Conservation (phyloP, 1,139 yeast species). For the Suhomyces bokatorum region DNA sequence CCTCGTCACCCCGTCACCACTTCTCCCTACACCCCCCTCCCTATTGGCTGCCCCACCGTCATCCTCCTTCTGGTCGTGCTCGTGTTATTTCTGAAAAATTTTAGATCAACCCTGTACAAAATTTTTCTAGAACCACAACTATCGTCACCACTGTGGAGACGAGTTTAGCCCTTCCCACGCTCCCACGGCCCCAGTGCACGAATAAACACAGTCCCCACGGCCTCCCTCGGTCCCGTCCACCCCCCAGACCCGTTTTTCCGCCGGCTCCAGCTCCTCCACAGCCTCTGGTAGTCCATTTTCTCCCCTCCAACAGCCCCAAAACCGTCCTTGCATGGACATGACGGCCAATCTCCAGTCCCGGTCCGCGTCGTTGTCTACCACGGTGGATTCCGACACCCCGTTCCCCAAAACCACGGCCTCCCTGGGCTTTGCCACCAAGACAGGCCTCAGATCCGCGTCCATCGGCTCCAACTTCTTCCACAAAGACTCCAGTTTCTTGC, state of each 20-base stretch:
- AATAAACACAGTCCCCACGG: not conserved
- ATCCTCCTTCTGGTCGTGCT: slow-evolving; percentile 6
- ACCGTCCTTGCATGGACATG: slow-evolving; percentile 7
- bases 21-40: not conserved
- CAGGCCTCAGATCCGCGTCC: slow-evolving; percentile 23
- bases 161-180: slow-evolving; percentile 1
- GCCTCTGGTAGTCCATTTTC: not conserved
- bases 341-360: slow-evolving; percentile 15
- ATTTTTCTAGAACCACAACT: slow-evolving; percentile 3
- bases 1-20: not conserved
- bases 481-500: slow-evolving; percentile 19
- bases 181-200: not conserved
- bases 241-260: not conserved
- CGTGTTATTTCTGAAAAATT: slow-evolving; percentile 5
- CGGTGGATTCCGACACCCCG: slow-evolving; percentile 14
- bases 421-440: slow-evolving; percentile 6
- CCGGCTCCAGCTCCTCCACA: not conserved
- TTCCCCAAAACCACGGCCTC: slow-evolving; percentile 4
- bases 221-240: not conserved
- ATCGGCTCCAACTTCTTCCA: slow-evolving; percentile 29
- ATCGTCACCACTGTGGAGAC: slow-evolving; percentile 6
- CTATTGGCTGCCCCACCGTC: not conserved
- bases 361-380: slow-evolving; percentile 22
- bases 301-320: not conserved
- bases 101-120: slow-evolving; percentile 5